Percentiles rank a stretch among this genome's conserved stretches.
Evolutionary conservation across 2,329 filamentous ascomycete genomes (phyloP).

Genomic region (Neofusicoccum sp.): DNA sequence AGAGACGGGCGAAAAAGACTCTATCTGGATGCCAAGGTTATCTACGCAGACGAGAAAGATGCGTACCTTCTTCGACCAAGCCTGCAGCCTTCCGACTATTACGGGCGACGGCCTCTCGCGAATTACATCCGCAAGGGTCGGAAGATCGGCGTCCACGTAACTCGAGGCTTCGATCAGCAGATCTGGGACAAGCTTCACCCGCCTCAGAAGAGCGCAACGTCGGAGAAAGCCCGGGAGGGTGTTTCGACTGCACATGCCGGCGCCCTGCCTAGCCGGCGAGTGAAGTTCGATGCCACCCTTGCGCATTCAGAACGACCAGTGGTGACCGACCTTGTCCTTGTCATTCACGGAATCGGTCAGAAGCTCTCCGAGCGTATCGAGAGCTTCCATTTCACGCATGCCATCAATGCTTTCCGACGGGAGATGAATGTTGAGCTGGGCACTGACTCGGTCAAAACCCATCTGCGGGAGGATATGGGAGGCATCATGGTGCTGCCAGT

Average conservation of each 20-base stretch:
- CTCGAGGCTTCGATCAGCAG: slow-evolving; percentile 81
- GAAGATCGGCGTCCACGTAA: slow-evolving; percentile 82
- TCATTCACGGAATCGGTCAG: slow-evolving; percentile 95
- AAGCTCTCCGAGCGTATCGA: slow-evolving; percentile 94
- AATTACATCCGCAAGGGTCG: slow-evolving; percentile 80
- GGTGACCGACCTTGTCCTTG: slow-evolving; percentile 84
- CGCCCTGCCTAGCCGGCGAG: slow-evolving; percentile 40
- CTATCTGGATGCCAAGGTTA: slow-evolving; percentile 77
- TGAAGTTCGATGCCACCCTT: slow-evolving; percentile 59
- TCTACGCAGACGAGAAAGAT: slow-evolving; percentile 76
- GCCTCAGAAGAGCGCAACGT: slow-evolving; percentile 43
- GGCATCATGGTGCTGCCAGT: slow-evolving; percentile 89
- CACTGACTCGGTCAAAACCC: slow-evolving; percentile 70
- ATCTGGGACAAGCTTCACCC: slow-evolving; percentile 76
- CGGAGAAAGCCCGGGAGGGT: slow-evolving; percentile 47
- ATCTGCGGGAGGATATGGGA: slow-evolving; percentile 76
- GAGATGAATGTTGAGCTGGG: slow-evolving; percentile 83
- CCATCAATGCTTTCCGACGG: slow-evolving; percentile 86
- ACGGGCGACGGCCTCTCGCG: slow-evolving; percentile 76
- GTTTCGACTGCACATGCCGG: slow-evolving; percentile 49
- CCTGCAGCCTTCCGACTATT: slow-evolving; percentile 81
- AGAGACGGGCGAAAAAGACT: slow-evolving; percentile 55
- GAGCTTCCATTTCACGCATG: slow-evolving; percentile 96
- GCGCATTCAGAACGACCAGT: slow-evolving; percentile 66
- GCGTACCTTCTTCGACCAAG: slow-evolving; percentile 88